Evolutionary conservation across 106 monocot species (phyloP).

Genomic region (Dioscorea zingiberensis): DNA sequence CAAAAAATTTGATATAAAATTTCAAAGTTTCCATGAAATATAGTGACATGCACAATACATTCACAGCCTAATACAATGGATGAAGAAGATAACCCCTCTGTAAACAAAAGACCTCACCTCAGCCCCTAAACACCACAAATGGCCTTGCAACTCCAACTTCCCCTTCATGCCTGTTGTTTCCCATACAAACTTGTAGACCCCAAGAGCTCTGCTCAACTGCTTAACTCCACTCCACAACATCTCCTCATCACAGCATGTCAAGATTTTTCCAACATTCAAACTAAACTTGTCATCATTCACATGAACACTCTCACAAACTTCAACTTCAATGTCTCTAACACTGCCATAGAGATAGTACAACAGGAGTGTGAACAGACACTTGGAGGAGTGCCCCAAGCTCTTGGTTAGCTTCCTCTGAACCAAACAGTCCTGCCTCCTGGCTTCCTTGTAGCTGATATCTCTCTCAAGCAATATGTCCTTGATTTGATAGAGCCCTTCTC

Average conservation of each 20-base stretch:
- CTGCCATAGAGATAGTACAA: conserved; percentile 71
- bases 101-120: conserved; percentile 37
- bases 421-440: conserved; percentile 56
- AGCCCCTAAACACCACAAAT: conserved; percentile 67
- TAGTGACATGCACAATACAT: not conserved
- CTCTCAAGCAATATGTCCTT: conserved; percentile 54
- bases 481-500: conserved; percentile 88
- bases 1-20: no score
- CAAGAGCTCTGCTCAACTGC: conserved; percentile 62
- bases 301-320: conserved; percentile 30
- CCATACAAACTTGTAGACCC: conserved; percentile 86
- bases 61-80: conserved; percentile 41
- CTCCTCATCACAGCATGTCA: conserved; percentile 44
- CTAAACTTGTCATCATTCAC: not conserved
- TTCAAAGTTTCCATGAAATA: no score
- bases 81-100: conserved; percentile 43
- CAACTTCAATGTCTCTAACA: conserved; percentile 56
- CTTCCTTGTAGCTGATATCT: conserved; percentile 70
- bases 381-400: conserved; percentile 81
- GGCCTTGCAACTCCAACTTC: conserved; percentile 46
- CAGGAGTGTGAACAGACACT: conserved; percentile 74
- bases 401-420: conserved; percentile 71
- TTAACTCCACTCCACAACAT: conserved; percentile 56
- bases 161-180: conserved; percentile 52
- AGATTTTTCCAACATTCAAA: conserved; percentile 51